Percentiles rank a stretch among this genome's conserved stretches.
Evolutionary conservation across 208 protist genomes (phyloP).

Genomic region (Leishmania major): DNA sequence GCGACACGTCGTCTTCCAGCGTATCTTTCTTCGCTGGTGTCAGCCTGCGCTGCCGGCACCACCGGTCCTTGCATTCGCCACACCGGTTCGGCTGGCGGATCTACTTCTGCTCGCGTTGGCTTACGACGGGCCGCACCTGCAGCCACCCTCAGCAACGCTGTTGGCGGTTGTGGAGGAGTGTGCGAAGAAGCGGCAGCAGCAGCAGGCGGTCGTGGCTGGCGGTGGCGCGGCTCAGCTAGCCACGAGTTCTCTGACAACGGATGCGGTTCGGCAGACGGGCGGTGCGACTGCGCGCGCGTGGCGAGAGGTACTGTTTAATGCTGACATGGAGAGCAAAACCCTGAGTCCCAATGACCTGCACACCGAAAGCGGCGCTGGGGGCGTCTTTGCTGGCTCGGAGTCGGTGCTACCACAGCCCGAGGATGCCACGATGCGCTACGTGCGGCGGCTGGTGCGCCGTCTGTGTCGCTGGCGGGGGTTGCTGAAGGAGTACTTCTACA

Average conservation of each 20-base stretch:
- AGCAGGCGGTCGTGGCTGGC: not conserved
- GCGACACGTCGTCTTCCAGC: conserved; percentile 73
- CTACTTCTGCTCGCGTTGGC: conserved; percentile 55
- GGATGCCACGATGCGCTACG: conserved; percentile 30
- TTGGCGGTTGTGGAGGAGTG: conserved; percentile 28
- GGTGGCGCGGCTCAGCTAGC: not conserved
- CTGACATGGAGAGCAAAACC: not conserved
- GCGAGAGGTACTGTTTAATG: conserved; percentile 23
- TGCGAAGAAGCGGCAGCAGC: not conserved
- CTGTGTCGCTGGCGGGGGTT: conserved; percentile 67
- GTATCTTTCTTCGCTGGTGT: conserved; percentile 81
- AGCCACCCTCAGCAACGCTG: conserved; percentile 23
- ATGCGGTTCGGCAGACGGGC: conserved; percentile 16
- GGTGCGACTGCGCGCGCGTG: conserved; percentile 11
- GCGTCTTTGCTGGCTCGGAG: not conserved
- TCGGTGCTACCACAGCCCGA: conserved; percentile 9
- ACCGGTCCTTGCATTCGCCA: conserved; percentile 41
- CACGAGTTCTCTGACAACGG: not conserved
- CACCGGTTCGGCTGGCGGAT: conserved; percentile 42
- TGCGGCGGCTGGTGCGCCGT: conserved; percentile 49
- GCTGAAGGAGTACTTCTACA: conserved; percentile 83
- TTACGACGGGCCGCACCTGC: conserved; percentile 45
- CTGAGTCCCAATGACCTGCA: not conserved
- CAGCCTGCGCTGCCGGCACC: conserved; percentile 46
- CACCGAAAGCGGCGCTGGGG: not conserved